Base-by-base conservation (phyloP, 768 basidiomycete genomes). In the Boletus coccyginus region DNA sequence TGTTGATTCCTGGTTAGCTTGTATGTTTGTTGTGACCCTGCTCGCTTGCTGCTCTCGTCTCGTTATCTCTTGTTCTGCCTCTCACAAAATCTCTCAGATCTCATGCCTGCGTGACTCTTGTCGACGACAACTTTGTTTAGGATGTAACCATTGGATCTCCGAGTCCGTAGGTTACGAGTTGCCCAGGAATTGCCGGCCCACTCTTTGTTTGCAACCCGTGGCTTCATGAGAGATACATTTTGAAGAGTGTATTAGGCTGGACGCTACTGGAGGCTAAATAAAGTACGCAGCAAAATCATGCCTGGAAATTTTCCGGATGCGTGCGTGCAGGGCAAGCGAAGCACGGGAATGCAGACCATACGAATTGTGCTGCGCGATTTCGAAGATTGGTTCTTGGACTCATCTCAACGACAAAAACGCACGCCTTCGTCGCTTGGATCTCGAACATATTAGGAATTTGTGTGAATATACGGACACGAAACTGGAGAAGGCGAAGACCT, bases 321-420 rank as follows among this genome's bases (percentile, higher is more conserved):
- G 21, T 38, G 17, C 38, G 16, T 39, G 35, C 14, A 13, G 33
- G 7, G 51, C 32, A 45, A 43, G 42, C 41, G 50, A 52, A 43
- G 50, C 24, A 40, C 27, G 10, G 38, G 38, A n/a, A 6, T 35
- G 33, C 33, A 35, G 5, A 13, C 12, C 13, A 12, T 4, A 35
- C 12, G 13, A 35, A 13, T 21, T 35, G 33, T 3, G 14, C 0
- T 17, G 32, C 8, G 40, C 13, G 38, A 46, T 54, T 48, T n/a
- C n/a, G 53, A 48, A 46, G 46, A 54, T 54, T 40, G 46, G 31
- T 42, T 54, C 40, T 29, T 54, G 32, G 42, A 42, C 16, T 31
- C 52, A 19, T 46, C 44, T 46, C 21, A 39, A 40, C 24, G 17
- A n/a, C 17, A 24, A 43, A 17, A 24, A 43, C 12, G 16, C 29